Evolutionary conservation across 768 basidiomycete species (phyloP).

Genomic region (Amanita pallidorosea): DNA sequence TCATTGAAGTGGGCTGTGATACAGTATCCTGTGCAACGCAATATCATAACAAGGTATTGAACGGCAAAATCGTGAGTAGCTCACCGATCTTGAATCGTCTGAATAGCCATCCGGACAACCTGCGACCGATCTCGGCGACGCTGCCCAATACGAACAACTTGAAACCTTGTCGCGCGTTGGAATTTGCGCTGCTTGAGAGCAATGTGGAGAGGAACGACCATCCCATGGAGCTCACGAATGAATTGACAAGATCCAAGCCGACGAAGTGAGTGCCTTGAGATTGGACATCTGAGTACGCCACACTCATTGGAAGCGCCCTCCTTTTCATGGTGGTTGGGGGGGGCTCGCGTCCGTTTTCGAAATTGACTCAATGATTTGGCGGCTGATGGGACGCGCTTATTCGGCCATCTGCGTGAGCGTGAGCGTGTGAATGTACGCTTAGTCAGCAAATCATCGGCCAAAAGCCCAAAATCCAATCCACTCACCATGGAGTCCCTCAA

Average conservation of each 20-base stretch:
- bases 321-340: no score
- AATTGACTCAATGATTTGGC: no score
- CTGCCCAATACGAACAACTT: slow-evolving; percentile 24
- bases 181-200: slow-evolving; percentile 8
- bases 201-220: slow-evolving; percentile 24
- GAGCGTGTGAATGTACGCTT: background rate
- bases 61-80: slow-evolving; percentile 8
- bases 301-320: no score
- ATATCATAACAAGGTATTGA: background rate
- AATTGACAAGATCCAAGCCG: background rate
- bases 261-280: background rate
- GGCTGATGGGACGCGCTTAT: background rate
- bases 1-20: slow-evolving; percentile 35
- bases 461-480: background rate
- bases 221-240: slow-evolving; percentile 21
- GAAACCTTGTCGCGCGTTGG: slow-evolving; percentile 16
- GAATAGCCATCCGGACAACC: slow-evolving; percentile 18
- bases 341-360: no score
- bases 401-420: no score
- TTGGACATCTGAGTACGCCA: background rate
- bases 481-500: slow-evolving; percentile 61
- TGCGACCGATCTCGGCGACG: slow-evolving; percentile 27
- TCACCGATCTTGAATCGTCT: slow-evolving; percentile 27
- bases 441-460: background rate
- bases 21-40: slow-evolving; percentile 22